Conservation (phyloP, 129 eudicot genomes). For the Apium graveolens region DNA sequence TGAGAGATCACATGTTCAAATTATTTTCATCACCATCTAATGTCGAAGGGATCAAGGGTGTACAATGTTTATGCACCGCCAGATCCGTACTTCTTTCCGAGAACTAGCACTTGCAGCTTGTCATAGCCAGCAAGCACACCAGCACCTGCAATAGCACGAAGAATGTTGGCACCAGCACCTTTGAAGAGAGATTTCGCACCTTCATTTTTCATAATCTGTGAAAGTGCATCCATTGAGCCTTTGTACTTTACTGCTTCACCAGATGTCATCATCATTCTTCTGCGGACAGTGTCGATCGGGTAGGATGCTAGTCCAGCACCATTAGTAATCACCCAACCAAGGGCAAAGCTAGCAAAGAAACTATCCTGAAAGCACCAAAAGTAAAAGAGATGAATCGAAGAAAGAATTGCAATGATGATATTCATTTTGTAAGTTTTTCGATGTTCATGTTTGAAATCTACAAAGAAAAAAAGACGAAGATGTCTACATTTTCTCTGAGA, state of each 20-base stretch:
- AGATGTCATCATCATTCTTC: conserved; percentile 66
- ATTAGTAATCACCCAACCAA: conserved; percentile 58
- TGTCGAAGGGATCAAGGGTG: not conserved
- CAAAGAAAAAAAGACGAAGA: too few relatives aligned
- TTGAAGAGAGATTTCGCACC: conserved; percentile 58
- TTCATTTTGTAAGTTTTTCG: not conserved
- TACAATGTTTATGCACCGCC: conserved; percentile 35
- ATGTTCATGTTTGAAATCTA: too few relatives aligned
- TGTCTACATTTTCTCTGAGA: too few relatives aligned
- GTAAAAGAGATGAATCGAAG: not conserved
- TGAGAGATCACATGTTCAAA: not conserved
- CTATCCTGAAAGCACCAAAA: conserved; percentile 42
- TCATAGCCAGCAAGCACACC: conserved; percentile 75
- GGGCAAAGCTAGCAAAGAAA: conserved; percentile 64
- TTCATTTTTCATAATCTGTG: conserved; percentile 53
- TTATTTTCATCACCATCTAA: conserved; percentile 30
- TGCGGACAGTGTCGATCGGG: conserved; percentile 48
- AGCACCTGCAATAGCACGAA: conserved; percentile 68
- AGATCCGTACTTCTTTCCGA: conserved; percentile 62
- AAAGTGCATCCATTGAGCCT: conserved; percentile 44
- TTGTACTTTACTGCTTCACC: conserved; percentile 72
- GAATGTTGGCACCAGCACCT: conserved; percentile 71
- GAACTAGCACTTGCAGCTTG: conserved; percentile 43
- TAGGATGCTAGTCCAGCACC: conserved; percentile 62
- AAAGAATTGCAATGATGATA: not conserved